These are phyloP conservation scores for Stylonectria norvegica DNA, from an alignment of 2,329 filamentous ascomycete genomes.

Conservation along the genomic window DNA sequence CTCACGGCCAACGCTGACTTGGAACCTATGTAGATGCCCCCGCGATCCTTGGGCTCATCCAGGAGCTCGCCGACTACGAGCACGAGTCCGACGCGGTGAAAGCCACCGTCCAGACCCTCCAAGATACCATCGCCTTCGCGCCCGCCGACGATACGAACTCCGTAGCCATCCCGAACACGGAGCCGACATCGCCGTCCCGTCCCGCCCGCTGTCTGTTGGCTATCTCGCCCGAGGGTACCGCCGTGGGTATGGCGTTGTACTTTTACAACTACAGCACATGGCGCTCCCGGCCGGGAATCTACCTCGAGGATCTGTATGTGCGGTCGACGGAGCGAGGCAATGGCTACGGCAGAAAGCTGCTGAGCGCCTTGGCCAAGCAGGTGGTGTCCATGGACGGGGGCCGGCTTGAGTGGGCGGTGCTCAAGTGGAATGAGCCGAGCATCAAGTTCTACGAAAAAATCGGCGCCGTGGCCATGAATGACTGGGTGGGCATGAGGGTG, in stretches of 20 bases:
- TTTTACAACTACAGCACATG: slow-evolving; percentile 97
- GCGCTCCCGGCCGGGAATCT: slow-evolving; percentile 82
- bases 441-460: slow-evolving; percentile 79
- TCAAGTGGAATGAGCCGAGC: slow-evolving; percentile 91
- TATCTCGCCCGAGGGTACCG: slow-evolving; percentile 44
- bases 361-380: slow-evolving; percentile 76
- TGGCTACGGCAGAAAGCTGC: slow-evolving; percentile 75
- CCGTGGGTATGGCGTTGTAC: slow-evolving; percentile 79
- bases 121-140: slow-evolving; percentile 75
- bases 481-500: slow-evolving; percentile 74
- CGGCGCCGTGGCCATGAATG: slow-evolving; percentile 63
- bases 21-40: slow-evolving; percentile 64
- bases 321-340: slow-evolving; percentile 64
- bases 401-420: slow-evolving; percentile 82
- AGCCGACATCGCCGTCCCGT: slow-evolving; percentile 51
- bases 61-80: slow-evolving; percentile 85
- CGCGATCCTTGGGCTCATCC: slow-evolving; percentile 76
- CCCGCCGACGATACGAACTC: slow-evolving; percentile 42
- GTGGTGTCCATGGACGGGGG: slow-evolving; percentile 68
- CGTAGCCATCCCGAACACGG: slow-evolving; percentile 41
- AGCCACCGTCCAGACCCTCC: slow-evolving; percentile 72
- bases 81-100: slow-evolving; percentile 70
- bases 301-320: slow-evolving; percentile 92
- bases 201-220: slow-evolving; percentile 76
- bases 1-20: neutral